These are phyloP conservation scores for Myrica gale DNA, from an alignment of 306 rosid species.

Conservation along the genomic window DNA sequence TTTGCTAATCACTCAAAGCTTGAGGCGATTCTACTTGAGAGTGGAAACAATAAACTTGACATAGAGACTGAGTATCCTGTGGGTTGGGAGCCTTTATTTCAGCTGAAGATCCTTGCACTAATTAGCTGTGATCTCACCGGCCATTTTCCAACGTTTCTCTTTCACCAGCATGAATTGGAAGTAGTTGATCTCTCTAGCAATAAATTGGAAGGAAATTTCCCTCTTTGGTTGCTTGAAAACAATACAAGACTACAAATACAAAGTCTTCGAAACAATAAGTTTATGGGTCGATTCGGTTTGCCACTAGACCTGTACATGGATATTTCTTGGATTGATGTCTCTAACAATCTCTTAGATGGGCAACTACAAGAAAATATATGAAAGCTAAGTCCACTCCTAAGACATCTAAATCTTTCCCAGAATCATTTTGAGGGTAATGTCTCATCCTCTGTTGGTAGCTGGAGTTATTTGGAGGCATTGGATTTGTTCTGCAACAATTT, in stretches of 20 bases:
- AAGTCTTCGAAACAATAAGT: background rate
- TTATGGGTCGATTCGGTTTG: background rate
- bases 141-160: conserved; percentile 7
- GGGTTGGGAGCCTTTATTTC: conserved; percentile 15
- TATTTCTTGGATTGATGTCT: background rate
- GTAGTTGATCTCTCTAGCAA: background rate
- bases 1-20: conserved; percentile 24
- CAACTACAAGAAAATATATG: background rate
- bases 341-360: background rate
- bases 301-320: background rate
- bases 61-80: too few species aligned
- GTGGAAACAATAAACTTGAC: background rate
- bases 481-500: background rate
- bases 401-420: background rate
- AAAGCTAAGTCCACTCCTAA: background rate
- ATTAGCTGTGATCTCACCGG: conserved; percentile 5
- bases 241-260: background rate
- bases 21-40: conserved; percentile 3
- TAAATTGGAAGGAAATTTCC: background rate
- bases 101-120: conserved; percentile 10
- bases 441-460: background rate
- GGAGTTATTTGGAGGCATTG: accelerated
- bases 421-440: conserved; percentile 14
- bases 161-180: conserved; percentile 1
- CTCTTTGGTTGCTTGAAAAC: background rate